These are phyloP conservation scores for Exophiala mesophila DNA, from an alignment of 2,329 filamentous ascomycete species.

Conservation along the genomic window DNA sequence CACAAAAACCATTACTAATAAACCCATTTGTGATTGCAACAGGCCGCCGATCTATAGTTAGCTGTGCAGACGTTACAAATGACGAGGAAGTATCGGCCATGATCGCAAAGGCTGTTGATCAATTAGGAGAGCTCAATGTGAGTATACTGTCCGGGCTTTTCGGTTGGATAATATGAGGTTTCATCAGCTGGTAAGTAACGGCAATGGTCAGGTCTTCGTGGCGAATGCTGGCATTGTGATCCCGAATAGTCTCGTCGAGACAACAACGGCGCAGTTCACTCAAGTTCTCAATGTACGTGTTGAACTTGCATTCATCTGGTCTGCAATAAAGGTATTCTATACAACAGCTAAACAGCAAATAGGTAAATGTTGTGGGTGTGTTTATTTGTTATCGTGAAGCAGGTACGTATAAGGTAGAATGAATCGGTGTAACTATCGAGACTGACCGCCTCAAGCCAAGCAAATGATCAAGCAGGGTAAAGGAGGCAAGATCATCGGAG, in stretches of 20 bases:
- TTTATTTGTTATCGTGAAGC: slow-evolving; percentile 61
- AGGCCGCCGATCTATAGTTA: not conserved
- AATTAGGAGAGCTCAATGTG: not conserved
- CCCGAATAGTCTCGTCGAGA: slow-evolving; percentile 52
- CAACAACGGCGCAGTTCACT: slow-evolving; percentile 55
- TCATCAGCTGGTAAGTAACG: no score
- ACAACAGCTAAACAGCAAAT: not conserved
- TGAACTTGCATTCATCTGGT: slow-evolving; percentile 59
- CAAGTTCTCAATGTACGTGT: slow-evolving; percentile 62
- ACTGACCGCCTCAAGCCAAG: slow-evolving; percentile 58
- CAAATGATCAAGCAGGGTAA: slow-evolving; percentile 59
- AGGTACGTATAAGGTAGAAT: slow-evolving; percentile 69
- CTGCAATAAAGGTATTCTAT: not conserved
- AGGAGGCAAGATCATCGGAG: slow-evolving; percentile 46
- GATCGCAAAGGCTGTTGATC: not conserved
- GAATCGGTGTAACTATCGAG: slow-evolving; percentile 78
- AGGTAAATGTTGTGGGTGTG: slow-evolving; percentile 55
- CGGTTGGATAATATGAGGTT: no score
- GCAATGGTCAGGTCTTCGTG: slow-evolving; percentile 44
- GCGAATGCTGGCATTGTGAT: slow-evolving; percentile 60
- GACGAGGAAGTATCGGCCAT: not conserved
- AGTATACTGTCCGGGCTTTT: no score
- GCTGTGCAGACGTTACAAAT: not conserved
- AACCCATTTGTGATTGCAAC: not conserved
- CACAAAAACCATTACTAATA: no score